Evolutionary conservation across 2,329 filamentous ascomycete genomes (phyloP), one percentile per base, ranked within the genome.

Genomic region (Aphanocladium album): DNA sequence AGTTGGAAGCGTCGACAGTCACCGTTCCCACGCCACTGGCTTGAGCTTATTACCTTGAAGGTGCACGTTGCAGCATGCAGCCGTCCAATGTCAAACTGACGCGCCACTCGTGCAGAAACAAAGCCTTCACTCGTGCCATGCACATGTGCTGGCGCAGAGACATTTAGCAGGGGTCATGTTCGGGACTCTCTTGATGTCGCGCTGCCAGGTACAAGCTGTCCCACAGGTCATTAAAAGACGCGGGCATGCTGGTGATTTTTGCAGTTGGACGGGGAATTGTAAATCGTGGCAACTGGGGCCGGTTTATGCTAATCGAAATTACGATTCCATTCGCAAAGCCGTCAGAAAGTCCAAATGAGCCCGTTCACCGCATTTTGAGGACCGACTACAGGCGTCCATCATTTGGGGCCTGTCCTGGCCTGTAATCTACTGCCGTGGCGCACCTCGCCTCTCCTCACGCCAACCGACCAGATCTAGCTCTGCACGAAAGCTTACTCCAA

Each of bases 341-440:
- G 14, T 16, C n/a, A 19, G 11, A 37, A 46, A 5, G 12, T 57
- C 12, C 16, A 21, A 6, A 39, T 39, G 21, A 21, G 33, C 30
- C 6, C 43, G 23, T 52, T 59, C 47, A 59, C 47, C 57, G 57
- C 57, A 59, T 45, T 27, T 37, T 46, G 16, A 52, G 37, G 41
- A 35, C 30, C 54, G 21, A 52, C 9, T n/a, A 21, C 2, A 21
- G 39, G 39, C 39, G 23, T 54, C 16, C 19, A 30, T 19, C 23
- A 7, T 21, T 14, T 45, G 9, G 19, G 11, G 7, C 35, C 35
- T 39, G 9, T 33, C 19, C 19, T 19, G 25, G 30, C 27, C 9
- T 3, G 25, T 35, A 19, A 7, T 25, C 35, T 9, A 11, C 12
- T 25, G 17, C 21, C 27, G 47, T 51, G 27, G 47, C 47, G 45